Percentiles rank a stretch among this genome's conserved stretches.
Conservation (phyloP, 2,329 filamentous ascomycete genomes). For the Ceratocystis diversiconidia region DNA sequence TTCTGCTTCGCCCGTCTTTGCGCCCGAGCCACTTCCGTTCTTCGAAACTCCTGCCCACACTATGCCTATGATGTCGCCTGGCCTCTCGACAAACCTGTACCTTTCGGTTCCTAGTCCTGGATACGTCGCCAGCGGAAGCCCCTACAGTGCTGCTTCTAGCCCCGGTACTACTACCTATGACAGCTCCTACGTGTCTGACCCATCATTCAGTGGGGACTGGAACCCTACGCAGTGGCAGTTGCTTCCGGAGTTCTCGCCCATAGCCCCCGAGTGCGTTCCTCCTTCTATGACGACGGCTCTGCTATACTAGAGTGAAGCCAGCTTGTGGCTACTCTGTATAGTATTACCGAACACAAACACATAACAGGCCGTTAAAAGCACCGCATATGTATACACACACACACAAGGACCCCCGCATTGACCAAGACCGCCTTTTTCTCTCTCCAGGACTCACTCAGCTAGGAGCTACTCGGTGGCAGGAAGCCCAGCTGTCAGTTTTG, state of each 20-base stretch:
- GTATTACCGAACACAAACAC: not conserved
- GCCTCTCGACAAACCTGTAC: slow-evolving; percentile 6
- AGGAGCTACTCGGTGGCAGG: slow-evolving; percentile 9
- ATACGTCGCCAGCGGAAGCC: slow-evolving; percentile 9
- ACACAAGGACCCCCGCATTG: slow-evolving; percentile 14
- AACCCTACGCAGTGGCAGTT: slow-evolving; percentile 9
- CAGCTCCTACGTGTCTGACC: slow-evolving; percentile 10
- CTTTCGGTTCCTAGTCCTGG: slow-evolving; percentile 13
- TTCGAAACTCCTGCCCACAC: slow-evolving; percentile 6
- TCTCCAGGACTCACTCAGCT: slow-evolving; percentile 15
- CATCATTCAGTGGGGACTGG: slow-evolving; percentile 8
- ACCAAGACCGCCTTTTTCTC: slow-evolving; percentile 15
- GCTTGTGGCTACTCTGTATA: not conserved
- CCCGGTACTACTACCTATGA: slow-evolving; percentile 14
- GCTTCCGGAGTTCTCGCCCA: slow-evolving; percentile 11
- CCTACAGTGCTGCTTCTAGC: slow-evolving; percentile 15
- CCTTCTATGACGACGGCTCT: slow-evolving; percentile 15
- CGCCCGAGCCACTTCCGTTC: slow-evolving; percentile 7
- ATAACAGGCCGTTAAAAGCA: not conserved
- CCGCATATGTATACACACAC: not conserved
- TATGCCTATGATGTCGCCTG: slow-evolving; percentile 15
- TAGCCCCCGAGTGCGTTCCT: slow-evolving; percentile 17
- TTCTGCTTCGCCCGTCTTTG: slow-evolving; percentile 7
- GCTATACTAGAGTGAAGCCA: slow-evolving; percentile 13
- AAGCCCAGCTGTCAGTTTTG: slow-evolving; percentile 14